Base-by-base conservation (phyloP, 257 asterid species). In the Asclepias syriaca region DNA sequence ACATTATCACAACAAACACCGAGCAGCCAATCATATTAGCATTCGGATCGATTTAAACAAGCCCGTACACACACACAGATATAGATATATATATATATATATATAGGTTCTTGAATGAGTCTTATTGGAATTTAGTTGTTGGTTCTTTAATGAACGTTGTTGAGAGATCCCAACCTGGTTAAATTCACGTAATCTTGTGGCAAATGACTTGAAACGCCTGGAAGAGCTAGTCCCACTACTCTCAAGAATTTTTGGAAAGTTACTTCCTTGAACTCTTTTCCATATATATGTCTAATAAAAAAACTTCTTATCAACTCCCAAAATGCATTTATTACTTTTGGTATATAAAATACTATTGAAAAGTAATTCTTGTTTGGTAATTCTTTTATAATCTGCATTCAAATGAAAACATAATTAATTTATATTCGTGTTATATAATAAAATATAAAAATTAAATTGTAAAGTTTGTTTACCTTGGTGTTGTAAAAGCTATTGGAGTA, bases 301-400 rank as follows among this genome's bases (percentile, higher is more conserved):
- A 85, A 85, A 32, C 90, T 86, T 66, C 89, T 74, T 2, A 85
- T 72, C 24, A 87, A 65, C 73, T 87, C 93, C 84, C 82, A 82
- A 0, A 65, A 49, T n/a, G 85, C 88, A 69, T 84, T 87, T 16
- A 77, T 1, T 6, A 71, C 49, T 75, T 80, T 84, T 0, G 90
- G 88, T 46, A 80, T 68, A 10, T 77, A 19, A 82, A 83, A 84
- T 48, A 77, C 2, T 15, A 74, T 43, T 0, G 83, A 81, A 72
- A 84, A 85, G 57, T 87, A 87, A 48, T 87, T 87, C 80, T 81
- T 82, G 80, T 87, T 73, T 1, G 88, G 93, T 49, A 80, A 87
- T 77, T 87, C 90, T 1, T 34, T 72, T 0, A 87, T 72, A 50
- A 85, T 51, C 90, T 87, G 82, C 75, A 74, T 14, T 64, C 29